Evolutionary conservation across 2,329 filamentous ascomycete genomes (phyloP).

Genomic region (Didymella lethalis): DNA sequence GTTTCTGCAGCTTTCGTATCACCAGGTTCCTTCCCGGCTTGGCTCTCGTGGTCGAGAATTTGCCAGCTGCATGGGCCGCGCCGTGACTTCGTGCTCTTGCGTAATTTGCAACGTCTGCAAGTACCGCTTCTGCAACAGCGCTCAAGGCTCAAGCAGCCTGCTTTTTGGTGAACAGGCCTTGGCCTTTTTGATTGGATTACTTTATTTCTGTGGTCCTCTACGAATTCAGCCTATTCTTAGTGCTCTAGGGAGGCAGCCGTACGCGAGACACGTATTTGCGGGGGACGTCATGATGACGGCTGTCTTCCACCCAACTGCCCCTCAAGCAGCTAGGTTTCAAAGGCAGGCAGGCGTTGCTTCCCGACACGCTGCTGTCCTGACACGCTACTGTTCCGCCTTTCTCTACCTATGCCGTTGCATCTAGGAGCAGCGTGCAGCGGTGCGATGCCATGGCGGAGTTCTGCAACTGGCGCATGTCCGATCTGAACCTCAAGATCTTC

Average conservation of each 20-base stretch:
- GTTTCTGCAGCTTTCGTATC: slow-evolving; percentile 1
- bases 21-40: not conserved
- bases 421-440: slow-evolving; percentile 18
- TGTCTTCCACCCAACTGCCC: not conserved
- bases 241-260: not conserved
- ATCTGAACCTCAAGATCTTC: slow-evolving; percentile 28
- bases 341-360: not conserved
- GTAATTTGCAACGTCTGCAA: slow-evolving; percentile 9
- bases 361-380: slow-evolving; percentile 5
- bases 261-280: not conserved
- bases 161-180: slow-evolving; percentile 5
- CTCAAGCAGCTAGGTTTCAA: slow-evolving; percentile 1
- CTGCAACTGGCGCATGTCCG: slow-evolving; percentile 5
- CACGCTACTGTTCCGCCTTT: slow-evolving; percentile 10
- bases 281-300: slow-evolving; percentile 22
- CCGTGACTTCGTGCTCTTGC: slow-evolving; percentile 3
- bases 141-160: slow-evolving; percentile 15
- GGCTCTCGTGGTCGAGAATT: slow-evolving; percentile 10
- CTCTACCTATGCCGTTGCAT: slow-evolving; percentile 22
- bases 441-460: slow-evolving; percentile 1
- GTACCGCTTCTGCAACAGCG: slow-evolving; percentile 3
- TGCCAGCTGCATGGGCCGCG: slow-evolving; percentile 2
- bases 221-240: slow-evolving; percentile 11
- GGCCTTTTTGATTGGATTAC: slow-evolving; percentile 8
- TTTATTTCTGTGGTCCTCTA: slow-evolving; percentile 14